Base-by-base conservation (phyloP, 1,284 basidiomycete species). In the Rhodotorula sp. region DNA sequence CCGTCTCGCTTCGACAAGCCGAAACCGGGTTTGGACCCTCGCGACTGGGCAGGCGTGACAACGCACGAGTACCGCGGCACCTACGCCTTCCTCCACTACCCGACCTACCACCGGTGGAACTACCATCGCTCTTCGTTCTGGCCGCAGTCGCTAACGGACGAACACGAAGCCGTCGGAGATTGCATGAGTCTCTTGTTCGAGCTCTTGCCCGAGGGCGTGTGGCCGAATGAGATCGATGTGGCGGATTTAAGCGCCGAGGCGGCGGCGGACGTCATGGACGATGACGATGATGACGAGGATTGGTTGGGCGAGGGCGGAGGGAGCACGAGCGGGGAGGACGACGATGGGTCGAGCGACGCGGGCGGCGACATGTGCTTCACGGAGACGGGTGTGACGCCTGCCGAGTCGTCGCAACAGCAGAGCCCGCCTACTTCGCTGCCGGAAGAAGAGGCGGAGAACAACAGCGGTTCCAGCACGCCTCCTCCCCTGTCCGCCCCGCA, bases 101-200 rank as follows among this genome's bases (percentile, higher is more conserved):
- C 65, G 6, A 22, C 46, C 5, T 72, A 40, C 4, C 26, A 51
- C 28, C 51, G 57, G 37, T 70, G 40, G 56, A 69, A 72, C 56
- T 18, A 2, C 13, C 71, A 72, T 31, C 67, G 68, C 24, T 26
- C 37, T 2, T 24, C 30, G 16, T 48, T 44, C 34, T 26, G 16
- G 46, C 18, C 44, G 9, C 65, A 63, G 3, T 47, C 67, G 9
- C 62, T 73, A 16, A 62, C 59, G 2, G 69, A 59, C 26, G 72
- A 73, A 26, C 59, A 59, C 55, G 72, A 73, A 52, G 67, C 69
- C 15, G 64, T 73, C 47, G 72, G 72, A 16, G 72, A 73, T 44
- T 68, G 66, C 34, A 67, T 73, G 67, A 26, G 31, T 10, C 59
- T 73, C n/a, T 30, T 57, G 11, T 54, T 73, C 5, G 57, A 65